Base-by-base conservation (phyloP, 2,329 filamentous ascomycete species). In the Ophiognomonia clavigignenti-juglandacearum region DNA sequence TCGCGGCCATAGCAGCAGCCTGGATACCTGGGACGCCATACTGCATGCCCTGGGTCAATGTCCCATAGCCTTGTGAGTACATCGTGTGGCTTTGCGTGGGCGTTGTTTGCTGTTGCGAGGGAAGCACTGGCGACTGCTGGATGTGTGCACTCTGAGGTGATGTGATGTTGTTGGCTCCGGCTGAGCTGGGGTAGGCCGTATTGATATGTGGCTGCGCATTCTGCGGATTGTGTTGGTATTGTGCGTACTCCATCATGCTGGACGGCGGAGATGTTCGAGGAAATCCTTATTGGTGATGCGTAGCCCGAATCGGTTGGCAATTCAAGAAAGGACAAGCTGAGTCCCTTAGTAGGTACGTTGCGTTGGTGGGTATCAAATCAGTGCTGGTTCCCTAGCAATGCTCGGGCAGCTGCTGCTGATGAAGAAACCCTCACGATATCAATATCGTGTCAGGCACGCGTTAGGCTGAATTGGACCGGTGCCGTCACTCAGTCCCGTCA, bases 1-100 rank as follows among this genome's bases (percentile, higher is more conserved):
- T 96, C 19, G 86, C 81, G 37, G 86, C 91, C 88, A 96, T 93
- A 49, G 91, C 91, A 41, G 92, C 91, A 13, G 90, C 90, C 66
- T 95, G 88, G 39, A 90, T 88, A 18, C 85, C 80, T 27, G 85
- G 85, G 68, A 92, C 88, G 48, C 78, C 84, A 70, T 95, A 95
- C 70, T 87, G 84, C 81, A 95, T 89, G 34, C 47, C 43, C 54
- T 84, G 80, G 52, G 85, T 75, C 48, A 91, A n/a, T n/a, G n/a
- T 86, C 49, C 81, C 84, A 63, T 90, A 92, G 54, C 82, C 75
- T 64, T 86, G 80, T 60, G 87, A 81, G 67, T 96, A 96, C 70
- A 83, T 88, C 77, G 84, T 88, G 69, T 86, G 84, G 41, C 72
- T 72, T 57, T 83, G 76, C 60, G 78, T 80, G 53, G 81, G 80